Evolutionary conservation across 2,329 filamentous ascomycete species (phyloP).

Genomic region (Hortaea werneckii): DNA sequence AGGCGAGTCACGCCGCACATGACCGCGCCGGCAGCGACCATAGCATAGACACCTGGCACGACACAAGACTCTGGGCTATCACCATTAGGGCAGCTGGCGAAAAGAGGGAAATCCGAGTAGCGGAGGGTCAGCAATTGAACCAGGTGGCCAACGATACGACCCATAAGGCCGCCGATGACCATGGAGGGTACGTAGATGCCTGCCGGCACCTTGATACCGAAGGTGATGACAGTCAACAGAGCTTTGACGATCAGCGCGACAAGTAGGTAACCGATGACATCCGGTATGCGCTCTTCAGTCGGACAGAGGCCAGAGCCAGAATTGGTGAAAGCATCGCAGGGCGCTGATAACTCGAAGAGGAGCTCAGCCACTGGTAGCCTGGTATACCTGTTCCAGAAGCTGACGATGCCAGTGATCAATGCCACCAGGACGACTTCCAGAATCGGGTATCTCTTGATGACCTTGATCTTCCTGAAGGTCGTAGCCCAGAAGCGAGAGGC

Average conservation of each 20-base stretch:
- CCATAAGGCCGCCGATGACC: constrained; percentile 91
- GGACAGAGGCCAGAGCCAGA: constrained; percentile 74
- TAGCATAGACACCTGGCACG: constrained; percentile 90
- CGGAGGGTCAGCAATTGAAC: constrained; percentile 72
- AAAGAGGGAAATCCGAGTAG: constrained; percentile 62
- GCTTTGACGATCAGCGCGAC: constrained; percentile 84
- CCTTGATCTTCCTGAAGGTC: constrained; percentile 68
- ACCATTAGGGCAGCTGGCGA: constrained; percentile 57
- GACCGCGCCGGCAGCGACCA: constrained; percentile 88
- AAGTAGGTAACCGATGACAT: constrained; percentile 60
- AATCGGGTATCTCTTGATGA: constrained; percentile 75
- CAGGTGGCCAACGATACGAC: constrained; percentile 74
- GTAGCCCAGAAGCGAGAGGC: constrained; percentile 83
- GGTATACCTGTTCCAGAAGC: constrained; percentile 90
- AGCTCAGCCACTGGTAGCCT: constrained; percentile 84
- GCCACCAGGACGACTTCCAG: constrained; percentile 85
- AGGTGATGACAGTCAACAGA: constrained; percentile 77
- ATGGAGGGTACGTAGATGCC: constrained; percentile 98
- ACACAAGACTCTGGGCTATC: constrained; percentile 70
- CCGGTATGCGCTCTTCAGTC: constrained; percentile 62
- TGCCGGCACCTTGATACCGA: constrained; percentile 91
- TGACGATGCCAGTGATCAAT: constrained; percentile 68
- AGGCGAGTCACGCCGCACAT: constrained; percentile 96
- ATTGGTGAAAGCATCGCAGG: constrained; percentile 62
- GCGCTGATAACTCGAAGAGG: constrained; percentile 79